These are phyloP conservation scores for Diaporthe ampelina DNA, from an alignment of 2,329 filamentous ascomycete genomes.

Conservation along the genomic window DNA sequence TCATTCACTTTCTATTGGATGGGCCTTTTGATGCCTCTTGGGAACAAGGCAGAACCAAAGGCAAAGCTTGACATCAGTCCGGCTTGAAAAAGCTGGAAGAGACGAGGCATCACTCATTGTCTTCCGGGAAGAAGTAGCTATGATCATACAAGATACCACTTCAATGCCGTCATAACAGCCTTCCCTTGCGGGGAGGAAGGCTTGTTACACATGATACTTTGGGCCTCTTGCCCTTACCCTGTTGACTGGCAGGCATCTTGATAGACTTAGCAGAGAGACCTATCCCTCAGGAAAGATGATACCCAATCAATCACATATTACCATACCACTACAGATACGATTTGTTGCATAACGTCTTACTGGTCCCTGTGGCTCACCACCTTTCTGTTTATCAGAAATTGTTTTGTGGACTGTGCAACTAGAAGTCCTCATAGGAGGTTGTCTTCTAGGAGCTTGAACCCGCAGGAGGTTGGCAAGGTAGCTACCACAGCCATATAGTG, in stretches of 20 bases:
- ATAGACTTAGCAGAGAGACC: not conserved
- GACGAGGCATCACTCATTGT: not conserved
- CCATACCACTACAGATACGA: too few relatives aligned
- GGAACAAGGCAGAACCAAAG: not conserved
- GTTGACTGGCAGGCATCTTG: not conserved
- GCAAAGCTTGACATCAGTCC: not conserved
- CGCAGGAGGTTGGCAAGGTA: too few relatives aligned
- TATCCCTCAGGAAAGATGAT: conserved; percentile 24
- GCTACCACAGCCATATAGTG: too few relatives aligned
- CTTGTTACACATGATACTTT: not conserved
- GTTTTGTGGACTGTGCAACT: too few relatives aligned
- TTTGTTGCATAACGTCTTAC: too few relatives aligned
- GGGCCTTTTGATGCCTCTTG: not conserved
- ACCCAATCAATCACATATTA: conserved; percentile 18
- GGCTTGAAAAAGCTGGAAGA: not conserved
- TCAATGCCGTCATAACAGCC: not conserved
- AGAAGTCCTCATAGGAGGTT: too few relatives aligned
- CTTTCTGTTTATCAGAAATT: too few relatives aligned
- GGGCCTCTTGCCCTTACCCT: not conserved
- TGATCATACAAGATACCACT: not conserved
- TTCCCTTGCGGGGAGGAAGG: not conserved
- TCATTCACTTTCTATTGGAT: not conserved
- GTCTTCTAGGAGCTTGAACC: too few relatives aligned
- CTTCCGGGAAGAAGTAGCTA: not conserved
- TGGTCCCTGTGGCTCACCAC: too few relatives aligned